These are phyloP conservation scores for Kentomonas sorsogonicus DNA, from an alignment of 208 protist genomes.

Conservation along the genomic window DNA sequence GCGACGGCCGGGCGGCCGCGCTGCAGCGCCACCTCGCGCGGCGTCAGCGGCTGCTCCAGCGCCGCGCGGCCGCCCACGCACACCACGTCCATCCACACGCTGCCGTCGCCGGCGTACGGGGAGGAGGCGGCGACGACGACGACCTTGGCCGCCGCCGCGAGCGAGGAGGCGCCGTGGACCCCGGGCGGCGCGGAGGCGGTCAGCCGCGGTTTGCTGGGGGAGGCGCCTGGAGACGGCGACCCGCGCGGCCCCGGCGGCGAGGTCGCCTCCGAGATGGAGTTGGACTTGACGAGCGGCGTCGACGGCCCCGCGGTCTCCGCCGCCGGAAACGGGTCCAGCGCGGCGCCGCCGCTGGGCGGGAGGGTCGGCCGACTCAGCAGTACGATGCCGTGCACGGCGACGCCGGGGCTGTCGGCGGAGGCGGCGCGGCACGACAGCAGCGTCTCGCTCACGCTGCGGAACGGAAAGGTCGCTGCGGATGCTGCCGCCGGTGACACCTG, in stretches of 20 bases:
- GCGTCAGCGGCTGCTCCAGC: constrained; percentile 2
- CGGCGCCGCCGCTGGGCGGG: not conserved
- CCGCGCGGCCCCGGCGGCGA: too few species aligned
- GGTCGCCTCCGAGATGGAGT: too few species aligned
- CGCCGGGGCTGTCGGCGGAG: too few species aligned
- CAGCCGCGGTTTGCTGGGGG: too few species aligned
- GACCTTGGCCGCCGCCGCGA: not conserved
- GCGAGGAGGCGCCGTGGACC: not conserved
- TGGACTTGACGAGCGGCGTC: too few species aligned
- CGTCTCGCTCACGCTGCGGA: too few species aligned
- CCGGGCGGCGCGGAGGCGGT: too few species aligned
- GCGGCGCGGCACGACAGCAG: too few species aligned
- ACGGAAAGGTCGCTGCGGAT: too few species aligned
- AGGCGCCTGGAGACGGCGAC: too few species aligned
- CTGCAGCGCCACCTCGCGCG: not conserved
- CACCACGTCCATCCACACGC: constrained; percentile 17
- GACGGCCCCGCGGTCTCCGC: too few species aligned
- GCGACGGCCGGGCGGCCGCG: not conserved
- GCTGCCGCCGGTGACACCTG: too few species aligned
- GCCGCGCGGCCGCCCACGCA: constrained; percentile 1
- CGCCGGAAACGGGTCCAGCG: not conserved
- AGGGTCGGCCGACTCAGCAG: constrained; percentile 30
- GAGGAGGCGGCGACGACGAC: constrained; percentile 12
- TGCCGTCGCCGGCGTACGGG: not conserved
- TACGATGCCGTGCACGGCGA: constrained; percentile 48